Conservation (phyloP, 768 basidiomycete genomes). For the Exsudoporus frostii region DNA sequence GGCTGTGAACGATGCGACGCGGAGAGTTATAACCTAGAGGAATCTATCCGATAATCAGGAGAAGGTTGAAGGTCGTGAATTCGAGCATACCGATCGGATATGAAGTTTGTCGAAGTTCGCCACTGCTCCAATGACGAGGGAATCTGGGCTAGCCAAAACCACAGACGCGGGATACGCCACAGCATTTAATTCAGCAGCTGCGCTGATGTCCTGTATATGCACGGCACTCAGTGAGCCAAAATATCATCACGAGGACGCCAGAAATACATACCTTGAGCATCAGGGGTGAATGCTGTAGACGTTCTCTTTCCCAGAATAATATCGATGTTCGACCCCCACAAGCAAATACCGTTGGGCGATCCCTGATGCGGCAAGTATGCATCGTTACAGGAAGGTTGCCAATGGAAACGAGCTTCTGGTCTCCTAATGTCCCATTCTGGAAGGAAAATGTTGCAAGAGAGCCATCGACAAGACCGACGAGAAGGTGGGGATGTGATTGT, state of each 20-base stretch:
- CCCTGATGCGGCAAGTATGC: conserved; percentile 52
- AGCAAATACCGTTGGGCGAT: conserved; percentile 60
- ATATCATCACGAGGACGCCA: neutral
- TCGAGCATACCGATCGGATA: conserved; percentile 61
- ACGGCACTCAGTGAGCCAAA: neutral
- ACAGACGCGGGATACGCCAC: conserved; percentile 48
- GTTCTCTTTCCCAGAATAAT: conserved; percentile 62
- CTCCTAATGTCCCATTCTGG: conserved; percentile 36
- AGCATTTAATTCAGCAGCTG: conserved; percentile 51
- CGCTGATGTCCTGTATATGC: conserved; percentile 46
- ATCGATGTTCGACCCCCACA: conserved; percentile 68
- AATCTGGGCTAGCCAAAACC: conserved; percentile 52
- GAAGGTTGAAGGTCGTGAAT: neutral
- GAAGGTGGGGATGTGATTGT: conserved; percentile 51
- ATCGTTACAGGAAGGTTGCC: conserved; percentile 67
- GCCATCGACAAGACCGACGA: conserved; percentile 77
- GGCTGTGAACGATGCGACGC: conserved; percentile 59
- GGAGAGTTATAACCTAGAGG: conserved; percentile 73
- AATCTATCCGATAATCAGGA: conserved; percentile 42
- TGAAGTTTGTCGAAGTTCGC: conserved; percentile 74
- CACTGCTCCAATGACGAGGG: conserved; percentile 64
- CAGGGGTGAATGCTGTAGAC: conserved; percentile 66
- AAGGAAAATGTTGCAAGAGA: conserved; percentile 58
- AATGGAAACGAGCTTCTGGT: conserved; percentile 59
- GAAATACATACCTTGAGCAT: conserved; percentile 56